Conservation (phyloP, 2,329 filamentous ascomycete species). For the Aspergillus sp. region DNA sequence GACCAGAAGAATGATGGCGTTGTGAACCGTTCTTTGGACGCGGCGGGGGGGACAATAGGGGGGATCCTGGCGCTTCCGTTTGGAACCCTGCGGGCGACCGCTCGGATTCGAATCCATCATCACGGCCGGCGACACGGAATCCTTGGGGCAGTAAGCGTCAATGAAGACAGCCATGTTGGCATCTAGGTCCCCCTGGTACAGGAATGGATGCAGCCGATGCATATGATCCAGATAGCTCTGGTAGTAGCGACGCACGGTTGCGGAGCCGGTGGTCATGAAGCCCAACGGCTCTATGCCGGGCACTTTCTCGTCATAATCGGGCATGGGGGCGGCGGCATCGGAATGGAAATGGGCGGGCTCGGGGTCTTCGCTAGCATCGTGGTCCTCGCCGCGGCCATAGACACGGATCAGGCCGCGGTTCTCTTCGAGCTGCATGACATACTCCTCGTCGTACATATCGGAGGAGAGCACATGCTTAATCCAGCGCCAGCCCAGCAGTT, state of each 20-base stretch:
- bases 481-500: slow-evolving; percentile 63
- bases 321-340: slow-evolving; percentile 30
- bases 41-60: slow-evolving; percentile 7
- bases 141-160: slow-evolving; percentile 34
- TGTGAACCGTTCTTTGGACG: slow-evolving; percentile 58
- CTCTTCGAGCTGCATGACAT: slow-evolving; percentile 68
- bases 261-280: slow-evolving; percentile 44
- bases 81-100: slow-evolving; percentile 21
- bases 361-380: slow-evolving; percentile 46
- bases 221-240: slow-evolving; percentile 51
- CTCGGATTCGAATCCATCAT: slow-evolving; percentile 7
- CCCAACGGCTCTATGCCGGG: slow-evolving; percentile 41
- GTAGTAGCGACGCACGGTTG: slow-evolving; percentile 43
- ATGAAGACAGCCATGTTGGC: slow-evolving; percentile 46
- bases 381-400: slow-evolving; percentile 70
- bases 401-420: slow-evolving; percentile 63
- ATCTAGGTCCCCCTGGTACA: slow-evolving; percentile 46
- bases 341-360: slow-evolving; percentile 17
- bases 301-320: too few species aligned
- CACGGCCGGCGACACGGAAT: slow-evolving; percentile 3
- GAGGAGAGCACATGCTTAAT: slow-evolving; percentile 54
- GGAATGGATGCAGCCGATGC: slow-evolving; percentile 55
- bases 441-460: slow-evolving; percentile 53
- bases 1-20: slow-evolving; percentile 71
- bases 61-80: slow-evolving; percentile 30